phyloP scores from a whole-genome alignment of 441 rosid genomes.

The Gossypium lobatum region DNA sequence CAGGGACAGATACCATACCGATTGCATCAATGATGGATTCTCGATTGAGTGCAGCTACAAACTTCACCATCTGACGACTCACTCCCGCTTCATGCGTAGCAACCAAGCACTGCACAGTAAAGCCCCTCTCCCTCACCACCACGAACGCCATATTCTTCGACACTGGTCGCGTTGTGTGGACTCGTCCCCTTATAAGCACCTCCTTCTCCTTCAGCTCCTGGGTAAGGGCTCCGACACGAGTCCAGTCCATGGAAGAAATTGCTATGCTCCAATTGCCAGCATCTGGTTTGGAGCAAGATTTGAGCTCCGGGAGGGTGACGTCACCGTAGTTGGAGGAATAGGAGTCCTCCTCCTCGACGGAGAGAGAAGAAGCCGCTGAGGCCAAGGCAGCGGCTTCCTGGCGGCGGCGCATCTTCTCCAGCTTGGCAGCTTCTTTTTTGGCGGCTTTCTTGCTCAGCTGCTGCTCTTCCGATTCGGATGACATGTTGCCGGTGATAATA shows the following conservation, averaged over 20 bases:
- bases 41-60: slow-evolving; percentile 39
- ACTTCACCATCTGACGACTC: slow-evolving; percentile 61
- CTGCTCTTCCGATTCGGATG: slow-evolving; percentile 18
- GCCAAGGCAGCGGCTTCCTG: slow-evolving; percentile 39
- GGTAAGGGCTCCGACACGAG: slow-evolving; percentile 36
- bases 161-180: slow-evolving; percentile 45
- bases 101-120: slow-evolving; percentile 51
- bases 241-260: slow-evolving; percentile 35
- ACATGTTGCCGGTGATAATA: slow-evolving; percentile 3
- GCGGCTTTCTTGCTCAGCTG: slow-evolving; percentile 67
- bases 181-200: slow-evolving; percentile 60
- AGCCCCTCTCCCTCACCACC: slow-evolving; percentile 41
- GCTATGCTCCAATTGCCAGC: slow-evolving; percentile 43
- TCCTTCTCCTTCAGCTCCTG: slow-evolving; percentile 33
- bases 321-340: slow-evolving; percentile 56
- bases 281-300: slow-evolving; percentile 36
- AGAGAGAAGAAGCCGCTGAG: slow-evolving; percentile 31
- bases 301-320: slow-evolving; percentile 50
- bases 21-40: slow-evolving; percentile 58
- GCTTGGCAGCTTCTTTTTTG: slow-evolving; percentile 82
- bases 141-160: slow-evolving; percentile 60
- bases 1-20: slow-evolving; percentile 50
- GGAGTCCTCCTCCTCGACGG: slow-evolving; percentile 45
- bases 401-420: slow-evolving; percentile 70
- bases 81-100: slow-evolving; percentile 39